Evolutionary conservation across 345 rosid species (phyloP), one percentile per base, ranked within the genome.

Genomic region (Lepidium didymum): DNA sequence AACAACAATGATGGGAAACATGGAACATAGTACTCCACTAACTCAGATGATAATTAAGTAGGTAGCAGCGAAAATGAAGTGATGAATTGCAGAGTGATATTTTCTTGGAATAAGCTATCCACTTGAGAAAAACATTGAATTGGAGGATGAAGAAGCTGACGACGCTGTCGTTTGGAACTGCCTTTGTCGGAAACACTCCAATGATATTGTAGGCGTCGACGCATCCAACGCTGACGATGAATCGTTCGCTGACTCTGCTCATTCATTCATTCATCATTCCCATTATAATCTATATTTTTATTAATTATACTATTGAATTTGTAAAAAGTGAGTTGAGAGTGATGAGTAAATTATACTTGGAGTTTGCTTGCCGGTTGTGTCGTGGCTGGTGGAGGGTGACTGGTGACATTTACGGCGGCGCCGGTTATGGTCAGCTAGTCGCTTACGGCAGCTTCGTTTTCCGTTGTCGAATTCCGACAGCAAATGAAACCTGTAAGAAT

Each of bases 341-440:
- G 6, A 27, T 27, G 6, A 83, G 18, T 84, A n/a, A 45, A 51
- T 49, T 40, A 73, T 81, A 29, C 85, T 87, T 43, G 86, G 73
- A n/a, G 84, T 37, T 77, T 1, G 83, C 70, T 81, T 88, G 56
- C 42, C 78, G 36, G 59, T 68, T 33, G 59, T 68, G 12, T 87
- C 92, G 42, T 69, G 84, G 57, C 16, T 10, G 34, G 4, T 6
- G 68, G 72, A 34, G 62, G 56, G 35, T 25, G 72, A 21, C 77
- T 81, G 84, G 54, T 81, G 85, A 44, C 96, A 88, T 68, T 94
- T 94, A 69, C 97, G 75, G 67, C 99, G 76, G 29, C 99, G 87
- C 5, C 99, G 92, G 58, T 94, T 94, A 77, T 94, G 99, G 84
- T 91, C 99, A 0, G 99, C 99, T 60, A 94, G 68, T 63, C 99